Conservation (phyloP, 805 yeast species). For the Blastobotrys parvus region DNA sequence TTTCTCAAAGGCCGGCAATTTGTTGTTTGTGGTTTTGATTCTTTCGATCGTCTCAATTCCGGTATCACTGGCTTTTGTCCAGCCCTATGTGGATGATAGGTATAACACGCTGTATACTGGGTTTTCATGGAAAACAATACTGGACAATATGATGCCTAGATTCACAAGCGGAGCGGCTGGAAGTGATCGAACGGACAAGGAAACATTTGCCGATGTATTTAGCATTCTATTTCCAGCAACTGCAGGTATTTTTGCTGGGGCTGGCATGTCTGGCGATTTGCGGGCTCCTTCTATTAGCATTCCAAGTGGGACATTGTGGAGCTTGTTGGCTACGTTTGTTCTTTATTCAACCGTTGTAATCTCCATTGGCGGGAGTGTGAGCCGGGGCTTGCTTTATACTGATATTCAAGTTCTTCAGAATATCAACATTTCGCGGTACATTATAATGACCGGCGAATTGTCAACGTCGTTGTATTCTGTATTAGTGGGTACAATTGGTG, state of each 20-base stretch:
- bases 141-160: slow-evolving; percentile 61
- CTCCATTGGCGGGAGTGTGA: slow-evolving; percentile 70
- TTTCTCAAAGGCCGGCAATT: slow-evolving; percentile 16
- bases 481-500: slow-evolving; percentile 92
- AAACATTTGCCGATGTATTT: slow-evolving; percentile 76
- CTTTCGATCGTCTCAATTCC: slow-evolving; percentile 43
- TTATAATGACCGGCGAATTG: slow-evolving; percentile 81
- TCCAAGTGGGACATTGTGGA: slow-evolving; percentile 89
- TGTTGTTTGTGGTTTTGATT: slow-evolving; percentile 17
- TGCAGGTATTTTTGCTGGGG: slow-evolving; percentile 97
- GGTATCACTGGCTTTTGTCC: slow-evolving; percentile 56
- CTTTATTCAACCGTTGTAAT: slow-evolving; percentile 72
- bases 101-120: slow-evolving; percentile 52
- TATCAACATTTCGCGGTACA: slow-evolving; percentile 55
- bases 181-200: slow-evolving; percentile 51
- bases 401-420: slow-evolving; percentile 86
- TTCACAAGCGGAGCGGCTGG: slow-evolving; percentile 94
- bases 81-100: slow-evolving; percentile 40
- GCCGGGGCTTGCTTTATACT: slow-evolving; percentile 66
- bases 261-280: slow-evolving; percentile 95
- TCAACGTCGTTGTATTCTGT: slow-evolving; percentile 91
- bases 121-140: slow-evolving; percentile 55
- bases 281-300: slow-evolving; percentile 78
- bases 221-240: slow-evolving; percentile 98
- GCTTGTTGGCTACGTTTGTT: slow-evolving; percentile 65